A percentile compares a stretch with the other conserved stretches of the same genome.
Evolutionary conservation across 306 rosid genomes (phyloP).

Genomic region (Crataegus laevigata): DNA sequence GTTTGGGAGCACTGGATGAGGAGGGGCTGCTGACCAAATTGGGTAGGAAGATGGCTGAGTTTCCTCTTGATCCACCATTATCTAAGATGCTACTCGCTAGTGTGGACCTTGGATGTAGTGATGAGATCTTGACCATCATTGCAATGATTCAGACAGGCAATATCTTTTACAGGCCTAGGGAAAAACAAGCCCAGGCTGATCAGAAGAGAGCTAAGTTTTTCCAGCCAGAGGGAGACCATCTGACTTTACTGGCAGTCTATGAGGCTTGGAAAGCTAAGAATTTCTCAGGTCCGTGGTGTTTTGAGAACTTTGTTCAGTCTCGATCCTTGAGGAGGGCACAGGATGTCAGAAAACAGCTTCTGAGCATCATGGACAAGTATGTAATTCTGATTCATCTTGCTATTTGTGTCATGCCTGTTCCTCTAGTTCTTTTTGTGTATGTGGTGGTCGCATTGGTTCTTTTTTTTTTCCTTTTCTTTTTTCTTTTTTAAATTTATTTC

Average conservation of each 20-base stretch:
- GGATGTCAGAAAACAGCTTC: not conserved
- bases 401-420: not conserved
- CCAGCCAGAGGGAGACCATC: not conserved
- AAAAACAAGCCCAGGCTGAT: constrained; percentile 1
- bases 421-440: not conserved
- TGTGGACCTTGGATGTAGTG: not conserved
- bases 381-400: constrained; percentile 1
- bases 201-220: not conserved
- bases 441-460: not conserved
- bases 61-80: not conserved
- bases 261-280: not conserved
- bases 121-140: not conserved
- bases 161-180: not conserved
- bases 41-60: not conserved
- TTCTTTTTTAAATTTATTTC: too few species aligned
- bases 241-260: not conserved
- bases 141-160: not conserved
- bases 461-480: not conserved
- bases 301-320: not conserved
- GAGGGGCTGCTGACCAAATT: not conserved
- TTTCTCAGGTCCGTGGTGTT: not conserved
- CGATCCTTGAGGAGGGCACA: not conserved
- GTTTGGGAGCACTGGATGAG: not conserved
- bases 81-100: not conserved
- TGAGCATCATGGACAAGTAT: constrained; percentile 15